Percentiles rank a stretch among this genome's conserved stretches.
Evolutionary conservation across 2,329 filamentous ascomycete genomes (phyloP).

Genomic region (Fusarium subglutinans): DNA sequence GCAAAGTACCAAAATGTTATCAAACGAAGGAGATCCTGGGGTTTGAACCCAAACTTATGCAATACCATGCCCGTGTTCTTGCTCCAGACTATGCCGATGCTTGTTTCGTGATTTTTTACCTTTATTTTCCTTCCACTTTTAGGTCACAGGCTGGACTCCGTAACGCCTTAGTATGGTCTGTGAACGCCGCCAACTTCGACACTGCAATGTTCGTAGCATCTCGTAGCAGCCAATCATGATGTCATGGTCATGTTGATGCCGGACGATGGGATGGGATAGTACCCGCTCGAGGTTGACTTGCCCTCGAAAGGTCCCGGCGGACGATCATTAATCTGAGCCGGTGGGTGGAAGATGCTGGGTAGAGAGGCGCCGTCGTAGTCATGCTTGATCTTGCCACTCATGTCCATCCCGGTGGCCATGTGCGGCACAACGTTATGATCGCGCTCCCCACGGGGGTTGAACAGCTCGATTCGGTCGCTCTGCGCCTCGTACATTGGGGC

Average conservation of each 20-base stretch:
- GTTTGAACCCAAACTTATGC: conserved; percentile 28
- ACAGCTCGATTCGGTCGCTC: conserved; percentile 61
- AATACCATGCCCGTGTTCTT: conserved; percentile 8
- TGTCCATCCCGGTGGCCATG: conserved; percentile 43
- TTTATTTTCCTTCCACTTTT: conserved; percentile 3
- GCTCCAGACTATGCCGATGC: neutral
- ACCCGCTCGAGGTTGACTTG: conserved; percentile 61
- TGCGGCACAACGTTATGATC: conserved; percentile 49
- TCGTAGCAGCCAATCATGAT: conserved; percentile 30
- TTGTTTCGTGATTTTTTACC: neutral
- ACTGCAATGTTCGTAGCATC: neutral
- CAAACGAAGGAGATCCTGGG: conserved; percentile 28
- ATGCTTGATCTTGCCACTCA: conserved; percentile 57
- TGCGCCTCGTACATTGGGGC: conserved; percentile 60
- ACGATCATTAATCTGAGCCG: conserved; percentile 48
- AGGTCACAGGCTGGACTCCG: neutral
- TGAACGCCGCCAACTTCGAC: neutral
- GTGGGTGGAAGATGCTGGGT: conserved; percentile 58
- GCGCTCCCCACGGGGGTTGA: conserved; percentile 50
- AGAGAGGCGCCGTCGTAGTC: conserved; percentile 58
- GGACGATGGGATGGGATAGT: conserved; percentile 63
- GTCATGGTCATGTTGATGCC: conserved; percentile 57
- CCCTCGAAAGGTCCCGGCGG: conserved; percentile 62
- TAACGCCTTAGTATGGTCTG: conserved; percentile 21
- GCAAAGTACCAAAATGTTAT: conserved; percentile 13